Base-by-base conservation (phyloP, 2,329 filamentous ascomycete species). In the Pseudocercospora eumusae region DNA sequence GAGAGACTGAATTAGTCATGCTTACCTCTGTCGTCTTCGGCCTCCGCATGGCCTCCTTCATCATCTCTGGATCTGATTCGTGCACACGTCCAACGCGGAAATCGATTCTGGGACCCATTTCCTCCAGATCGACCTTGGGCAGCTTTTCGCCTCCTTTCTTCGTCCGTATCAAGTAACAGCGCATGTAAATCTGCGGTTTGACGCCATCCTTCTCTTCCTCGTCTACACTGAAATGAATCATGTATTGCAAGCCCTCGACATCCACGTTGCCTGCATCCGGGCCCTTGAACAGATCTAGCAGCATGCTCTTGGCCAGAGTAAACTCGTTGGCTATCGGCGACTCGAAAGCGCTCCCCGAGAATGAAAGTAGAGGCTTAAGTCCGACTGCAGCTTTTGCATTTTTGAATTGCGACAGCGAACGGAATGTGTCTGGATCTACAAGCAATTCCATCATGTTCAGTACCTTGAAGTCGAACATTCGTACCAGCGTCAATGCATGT, bases 401-500 rank as follows among this genome's bases (percentile, higher is more conserved):
- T 75, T 91, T 91, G 83, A 96, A 95, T 72, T 92, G 88, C 58
- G 82, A 79, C 63, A 92, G 82, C 58, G 83, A 85, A 65, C 88
- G 83, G 80, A 88, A 92, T 18, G 84, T 86, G 25, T 89, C 85
- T 2, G 88, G 83, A 71, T 97, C 88, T 62, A 99, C 85, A 75
- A 91, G 83, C 71, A 98, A 79, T 83, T 99, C 95, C 59, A 96
- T 81, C 92, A 99, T 96, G 77, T 99, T 96, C 67, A 98, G 84
- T 15, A 96, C 83, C 78, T 95, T 93, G 80, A 91, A 86, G 71
- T 88, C 85, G 76, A 96, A 98, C 47, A 90, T 90, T 66, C 95
- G 87, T 44, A 89, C 83, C 50, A 98, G 78, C 0, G 92, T 97
- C 71, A 99, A 76, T 65, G 88, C 88, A 78, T 99, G 92, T 4